phyloP scores from a whole-genome alignment of 176 grass and related monocot genomes.

The Olyra latifolia region DNA sequence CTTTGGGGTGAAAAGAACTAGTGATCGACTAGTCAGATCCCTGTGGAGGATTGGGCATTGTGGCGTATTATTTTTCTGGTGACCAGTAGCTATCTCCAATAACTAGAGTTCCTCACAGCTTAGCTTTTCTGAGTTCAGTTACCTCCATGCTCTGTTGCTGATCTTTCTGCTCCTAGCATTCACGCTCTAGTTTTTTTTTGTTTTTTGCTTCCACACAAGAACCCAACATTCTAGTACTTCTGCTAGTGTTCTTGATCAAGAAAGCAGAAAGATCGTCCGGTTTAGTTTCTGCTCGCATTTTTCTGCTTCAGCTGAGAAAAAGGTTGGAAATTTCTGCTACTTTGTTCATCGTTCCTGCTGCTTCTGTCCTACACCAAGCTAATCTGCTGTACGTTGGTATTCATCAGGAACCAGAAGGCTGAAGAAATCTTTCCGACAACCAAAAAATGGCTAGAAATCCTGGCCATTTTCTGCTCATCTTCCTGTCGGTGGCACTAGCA shows the following conservation, averaged over 20 bases:
- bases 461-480: slow-evolving; percentile 33
- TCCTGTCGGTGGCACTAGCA: slow-evolving; percentile 57
- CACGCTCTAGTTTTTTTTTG: not conserved
- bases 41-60: slow-evolving; percentile 32
- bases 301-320: not conserved
- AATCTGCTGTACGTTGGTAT: not conserved
- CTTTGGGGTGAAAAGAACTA: slow-evolving; percentile 37
- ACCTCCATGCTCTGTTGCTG: slow-evolving; percentile 24
- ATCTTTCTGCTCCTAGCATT: slow-evolving; percentile 20
- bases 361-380: slow-evolving; percentile 2
- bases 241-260: not conserved
- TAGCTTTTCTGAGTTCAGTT: slow-evolving; percentile 32
- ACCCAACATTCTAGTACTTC: not conserved
- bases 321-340: not conserved
- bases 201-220: not conserved
- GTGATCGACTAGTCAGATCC: slow-evolving; percentile 29
- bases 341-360: slow-evolving; percentile 3
- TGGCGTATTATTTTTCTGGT: slow-evolving; percentile 39
- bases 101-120: slow-evolving; percentile 26
- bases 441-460: slow-evolving; percentile 13
- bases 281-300: not conserved
- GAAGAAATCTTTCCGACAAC: not conserved
- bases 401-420: not conserved
- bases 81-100: slow-evolving; percentile 45
- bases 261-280: not conserved